A percentile compares a stretch with the other conserved stretches of the same genome.
Conservation (phyloP, 2,329 filamentous ascomycete genomes). For the Cercospora sp. region DNA sequence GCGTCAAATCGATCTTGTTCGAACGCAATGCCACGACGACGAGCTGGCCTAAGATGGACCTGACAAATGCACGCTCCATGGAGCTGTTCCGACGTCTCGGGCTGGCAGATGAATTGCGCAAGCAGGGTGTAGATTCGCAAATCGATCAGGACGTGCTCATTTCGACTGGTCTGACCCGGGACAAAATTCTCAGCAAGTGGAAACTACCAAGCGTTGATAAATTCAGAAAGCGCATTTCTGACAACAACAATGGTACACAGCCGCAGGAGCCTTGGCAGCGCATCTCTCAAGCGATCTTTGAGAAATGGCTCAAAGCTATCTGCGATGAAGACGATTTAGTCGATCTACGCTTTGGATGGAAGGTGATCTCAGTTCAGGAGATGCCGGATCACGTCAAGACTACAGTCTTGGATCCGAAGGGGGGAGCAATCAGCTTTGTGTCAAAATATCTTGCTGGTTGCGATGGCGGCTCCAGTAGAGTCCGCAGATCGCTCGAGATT, state of each 20-base stretch:
- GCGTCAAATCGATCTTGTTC: neutral
- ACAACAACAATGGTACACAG: neutral
- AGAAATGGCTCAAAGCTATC: neutral
- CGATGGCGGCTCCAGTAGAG: neutral
- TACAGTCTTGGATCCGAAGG: neutral
- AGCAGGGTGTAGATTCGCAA: neutral
- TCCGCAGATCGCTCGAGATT: neutral
- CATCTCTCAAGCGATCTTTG: neutral
- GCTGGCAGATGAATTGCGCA: neutral
- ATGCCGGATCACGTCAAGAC: neutral
- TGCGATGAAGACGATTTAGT: neutral
- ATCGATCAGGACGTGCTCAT: neutral
- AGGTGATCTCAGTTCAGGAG: neutral
- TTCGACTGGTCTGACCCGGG: neutral
- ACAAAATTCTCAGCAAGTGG: neutral
- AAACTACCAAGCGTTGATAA: neutral
- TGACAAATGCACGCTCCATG: neutral
- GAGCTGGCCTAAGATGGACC: neutral
- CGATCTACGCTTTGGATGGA: neutral
- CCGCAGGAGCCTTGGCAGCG: neutral
- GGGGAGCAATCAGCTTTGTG: neutral
- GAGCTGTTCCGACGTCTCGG: neutral
- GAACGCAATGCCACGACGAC: neutral
- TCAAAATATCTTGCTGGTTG: conserved; percentile 2
- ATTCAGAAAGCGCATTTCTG: neutral